These are phyloP conservation scores for Epichloe coenophiala DNA, from an alignment of 2,329 filamentous ascomycete species.

Conservation along the genomic window DNA sequence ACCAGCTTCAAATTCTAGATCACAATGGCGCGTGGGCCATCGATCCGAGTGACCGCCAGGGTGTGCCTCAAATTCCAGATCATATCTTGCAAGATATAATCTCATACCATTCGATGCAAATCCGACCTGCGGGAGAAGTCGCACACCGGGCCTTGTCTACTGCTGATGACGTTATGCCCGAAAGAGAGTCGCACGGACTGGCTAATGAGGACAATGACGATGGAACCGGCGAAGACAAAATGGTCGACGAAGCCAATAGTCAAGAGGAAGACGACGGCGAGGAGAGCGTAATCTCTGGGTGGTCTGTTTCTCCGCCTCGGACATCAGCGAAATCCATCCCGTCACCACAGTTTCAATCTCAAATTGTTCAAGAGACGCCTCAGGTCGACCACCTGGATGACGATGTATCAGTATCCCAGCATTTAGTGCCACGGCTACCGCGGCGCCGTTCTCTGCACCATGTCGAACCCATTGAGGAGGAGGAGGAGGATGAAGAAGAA, in stretches of 20 bases:
- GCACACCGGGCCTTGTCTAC: background rate
- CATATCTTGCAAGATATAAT: conserved; percentile 21
- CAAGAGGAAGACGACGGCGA: background rate
- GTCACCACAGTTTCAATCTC: conserved; percentile 6
- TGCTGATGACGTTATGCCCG: background rate
- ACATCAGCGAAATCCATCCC: background rate
- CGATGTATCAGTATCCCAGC: background rate
- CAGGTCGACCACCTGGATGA: conserved; percentile 1
- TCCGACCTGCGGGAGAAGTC: background rate
- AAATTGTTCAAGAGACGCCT: conserved; percentile 13
- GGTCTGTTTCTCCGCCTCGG: conserved; percentile 11
- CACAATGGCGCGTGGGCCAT: conserved; percentile 23
- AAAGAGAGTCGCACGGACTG: background rate
- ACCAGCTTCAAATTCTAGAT: conserved; percentile 26
- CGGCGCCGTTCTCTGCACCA: too few relatives aligned
- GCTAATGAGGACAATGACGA: background rate
- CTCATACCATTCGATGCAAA: conserved; percentile 8
- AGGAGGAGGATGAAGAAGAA: conserved; percentile 18
- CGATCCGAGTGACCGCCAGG: conserved; percentile 12
- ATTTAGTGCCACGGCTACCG: background rate
- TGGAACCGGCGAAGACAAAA: background rate
- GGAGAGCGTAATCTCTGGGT: conserved; percentile 4
- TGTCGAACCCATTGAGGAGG: background rate
- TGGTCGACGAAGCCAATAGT: background rate
- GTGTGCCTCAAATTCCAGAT: conserved; percentile 20